Evolutionary conservation across 1,284 basidiomycete species (phyloP).

Genomic region (Irpex sp.): DNA sequence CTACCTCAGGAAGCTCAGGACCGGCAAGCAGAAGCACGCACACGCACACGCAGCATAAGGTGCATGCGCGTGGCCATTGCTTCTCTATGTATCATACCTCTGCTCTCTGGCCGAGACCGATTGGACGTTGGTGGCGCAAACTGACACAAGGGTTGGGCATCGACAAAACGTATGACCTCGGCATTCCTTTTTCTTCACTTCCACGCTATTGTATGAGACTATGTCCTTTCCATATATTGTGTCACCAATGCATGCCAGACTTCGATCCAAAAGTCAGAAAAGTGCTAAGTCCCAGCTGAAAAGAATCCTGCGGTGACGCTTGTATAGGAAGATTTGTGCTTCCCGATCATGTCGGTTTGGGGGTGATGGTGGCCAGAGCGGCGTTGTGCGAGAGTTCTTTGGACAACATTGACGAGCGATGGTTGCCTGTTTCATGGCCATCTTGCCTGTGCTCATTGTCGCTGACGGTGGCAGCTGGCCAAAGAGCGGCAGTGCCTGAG

Average conservation of each 20-base stretch:
- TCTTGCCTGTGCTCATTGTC: neutral
- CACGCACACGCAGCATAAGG: slow-evolving; percentile 61
- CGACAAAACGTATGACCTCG: slow-evolving; percentile 22
- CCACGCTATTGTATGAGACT: slow-evolving; percentile 26
- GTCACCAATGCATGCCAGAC: slow-evolving; percentile 22
- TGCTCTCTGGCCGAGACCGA: slow-evolving; percentile 17
- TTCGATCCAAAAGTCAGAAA: slow-evolving; percentile 14
- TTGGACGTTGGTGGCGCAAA: slow-evolving; percentile 16
- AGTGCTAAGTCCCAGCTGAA: neutral
- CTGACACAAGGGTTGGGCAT: slow-evolving; percentile 17
- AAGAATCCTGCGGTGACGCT: neutral
- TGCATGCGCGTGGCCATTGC: slow-evolving; percentile 5
- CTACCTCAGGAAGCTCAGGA: slow-evolving; percentile 89
- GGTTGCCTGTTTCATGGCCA: neutral
- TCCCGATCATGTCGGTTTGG: neutral
- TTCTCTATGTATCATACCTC: slow-evolving; percentile 10
- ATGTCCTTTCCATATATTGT: slow-evolving; percentile 24
- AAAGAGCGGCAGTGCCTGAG: neutral
- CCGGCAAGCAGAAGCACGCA: slow-evolving; percentile 92
- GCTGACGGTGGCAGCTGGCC: neutral
- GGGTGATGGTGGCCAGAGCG: neutral
- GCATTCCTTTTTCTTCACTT: slow-evolving; percentile 14
- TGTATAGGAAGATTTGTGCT: neutral
- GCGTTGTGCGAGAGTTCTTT: neutral
- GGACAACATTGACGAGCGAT: neutral